These are phyloP conservation scores for Corymbia maculata DNA, from an alignment of 345 rosid species.

Conservation along the genomic window DNA sequence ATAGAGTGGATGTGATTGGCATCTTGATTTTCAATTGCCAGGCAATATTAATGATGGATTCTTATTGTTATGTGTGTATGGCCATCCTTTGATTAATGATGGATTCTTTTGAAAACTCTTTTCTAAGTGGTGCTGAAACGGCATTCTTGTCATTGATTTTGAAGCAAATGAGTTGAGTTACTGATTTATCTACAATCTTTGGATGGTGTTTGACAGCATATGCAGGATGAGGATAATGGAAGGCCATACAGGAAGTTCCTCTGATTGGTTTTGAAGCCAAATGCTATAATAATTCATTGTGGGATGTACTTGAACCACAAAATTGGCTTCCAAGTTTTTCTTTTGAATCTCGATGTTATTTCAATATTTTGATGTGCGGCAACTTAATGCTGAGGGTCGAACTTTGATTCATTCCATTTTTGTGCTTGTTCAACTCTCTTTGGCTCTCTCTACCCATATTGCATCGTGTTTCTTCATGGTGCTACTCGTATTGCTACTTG, in stretches of 20 bases:
- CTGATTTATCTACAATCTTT: background rate
- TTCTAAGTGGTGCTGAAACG: background rate
- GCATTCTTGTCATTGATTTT: background rate
- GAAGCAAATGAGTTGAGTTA: background rate
- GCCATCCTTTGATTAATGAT: background rate
- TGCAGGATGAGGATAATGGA: conserved; percentile 94
- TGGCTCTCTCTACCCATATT: background rate
- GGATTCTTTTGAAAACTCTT: background rate
- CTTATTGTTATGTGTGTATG: background rate
- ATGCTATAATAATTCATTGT: background rate
- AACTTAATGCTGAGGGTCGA: background rate
- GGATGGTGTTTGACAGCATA: conserved; percentile 35
- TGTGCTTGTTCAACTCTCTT: background rate
- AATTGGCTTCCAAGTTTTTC: background rate
- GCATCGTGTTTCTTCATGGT: background rate
- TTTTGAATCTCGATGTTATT: background rate
- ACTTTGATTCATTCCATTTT: background rate
- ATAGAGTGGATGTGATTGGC: background rate
- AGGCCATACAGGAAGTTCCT: conserved; percentile 81
- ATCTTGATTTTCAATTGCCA: background rate
- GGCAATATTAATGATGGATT: background rate
- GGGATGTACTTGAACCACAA: background rate
- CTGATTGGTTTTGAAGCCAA: conserved; percentile 12
- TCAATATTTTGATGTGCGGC: background rate
- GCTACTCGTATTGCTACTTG: background rate